Base-by-base conservation (phyloP, 2,329 filamentous ascomycete species). In the Didymella pinodella region DNA sequence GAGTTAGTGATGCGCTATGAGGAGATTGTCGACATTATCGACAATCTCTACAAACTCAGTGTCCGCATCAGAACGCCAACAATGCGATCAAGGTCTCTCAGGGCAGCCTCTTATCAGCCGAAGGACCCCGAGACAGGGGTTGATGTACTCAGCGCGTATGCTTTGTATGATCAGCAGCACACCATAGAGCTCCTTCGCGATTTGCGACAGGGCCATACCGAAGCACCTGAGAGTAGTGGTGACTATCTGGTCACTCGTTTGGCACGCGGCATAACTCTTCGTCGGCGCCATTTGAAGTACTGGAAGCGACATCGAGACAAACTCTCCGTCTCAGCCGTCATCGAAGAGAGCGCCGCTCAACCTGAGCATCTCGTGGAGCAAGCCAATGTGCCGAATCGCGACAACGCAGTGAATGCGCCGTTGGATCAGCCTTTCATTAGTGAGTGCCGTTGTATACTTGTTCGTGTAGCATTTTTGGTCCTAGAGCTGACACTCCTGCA, bases 281-380 rank as follows among this genome's bases (percentile, higher is more conserved):
- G 75, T 25, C 66, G 75, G 40, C 68, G 75, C 7, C 74, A 77
- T 34, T 77, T 77, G 60, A 76, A 74, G 54, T 77, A 77, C 22
- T 77, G 75, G 75, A 70, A 68, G 48, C 62, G 74, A 55, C 71
- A 76, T 57, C 67, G 75, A 36, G 75, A 77, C 31, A 77, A 77
- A 57, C 51, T 77, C 7, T 69, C 66, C 8, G 52, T 65, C 1
- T 65, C 70, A 4, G 65, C 65, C 4, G 18, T 67, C 7, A n/a
- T 50, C n/a, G 72, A 74, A 43, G 70, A 74, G 12, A n/a, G 18
- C 7, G 25, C 32, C 2, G 40, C 29, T 34, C 29, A 41, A 25
- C 7, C 40, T 20, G 53, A 49, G 25, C 54, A 52, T 5, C 28
- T 43, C 6, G 3, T 47, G 3, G 50, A 65, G 20, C 50, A 58